Conservation (phyloP, 805 yeast genomes). For the Candida palmyrensis region DNA sequence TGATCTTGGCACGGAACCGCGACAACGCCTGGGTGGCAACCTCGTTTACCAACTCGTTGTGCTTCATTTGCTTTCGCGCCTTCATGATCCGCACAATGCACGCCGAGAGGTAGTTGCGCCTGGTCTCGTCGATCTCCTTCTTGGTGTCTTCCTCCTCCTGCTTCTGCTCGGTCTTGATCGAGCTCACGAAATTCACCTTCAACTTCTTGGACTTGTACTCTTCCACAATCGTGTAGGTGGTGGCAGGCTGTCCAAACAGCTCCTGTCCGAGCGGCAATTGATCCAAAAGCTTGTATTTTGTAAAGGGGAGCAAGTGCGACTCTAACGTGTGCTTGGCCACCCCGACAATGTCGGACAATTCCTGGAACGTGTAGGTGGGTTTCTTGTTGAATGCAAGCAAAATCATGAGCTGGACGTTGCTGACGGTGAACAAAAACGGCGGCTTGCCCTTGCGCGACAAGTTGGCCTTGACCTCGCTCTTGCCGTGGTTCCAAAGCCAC, state of each 20-base stretch:
- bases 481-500: conserved; percentile 95
- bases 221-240: conserved; percentile 63
- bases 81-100: conserved; percentile 96
- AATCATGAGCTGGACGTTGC: conserved; percentile 83
- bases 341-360: conserved; percentile 64
- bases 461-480: conserved; percentile 87
- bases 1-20: conserved; percentile 79
- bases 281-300: conserved; percentile 68
- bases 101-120: conserved; percentile 82
- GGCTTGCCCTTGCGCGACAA: conserved; percentile 76
- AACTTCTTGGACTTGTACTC: conserved; percentile 84
- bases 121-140: conserved; percentile 79
- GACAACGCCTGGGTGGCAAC: conserved; percentile 79
- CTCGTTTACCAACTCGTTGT: conserved; percentile 78
- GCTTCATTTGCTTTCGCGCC: conserved; percentile 76
- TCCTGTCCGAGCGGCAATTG: conserved; percentile 53
- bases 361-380: conserved; percentile 53
- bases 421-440: conserved; percentile 75
- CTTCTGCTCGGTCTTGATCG: conserved; percentile 54
- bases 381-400: conserved; percentile 74
- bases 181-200: conserved; percentile 71
- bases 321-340: conserved; percentile 61
- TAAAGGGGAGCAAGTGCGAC: conserved; percentile 73
- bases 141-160: conserved; percentile 71
- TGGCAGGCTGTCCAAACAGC: conserved; percentile 37